Conservation (phyloP, 768 basidiomycete genomes). For the Termitomyces sp. region DNA sequence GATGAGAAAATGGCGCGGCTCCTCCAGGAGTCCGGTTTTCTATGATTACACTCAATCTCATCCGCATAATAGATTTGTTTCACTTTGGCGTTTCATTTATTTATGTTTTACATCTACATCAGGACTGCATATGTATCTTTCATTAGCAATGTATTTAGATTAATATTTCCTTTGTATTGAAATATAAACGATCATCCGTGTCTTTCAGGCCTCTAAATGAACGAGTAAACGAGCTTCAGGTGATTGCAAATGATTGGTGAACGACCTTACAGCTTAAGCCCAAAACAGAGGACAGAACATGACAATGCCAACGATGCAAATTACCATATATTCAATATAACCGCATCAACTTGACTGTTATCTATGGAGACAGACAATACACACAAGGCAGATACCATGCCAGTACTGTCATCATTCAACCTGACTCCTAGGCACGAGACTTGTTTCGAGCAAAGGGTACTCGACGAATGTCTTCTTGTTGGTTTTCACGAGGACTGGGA, state of each 20-base stretch:
- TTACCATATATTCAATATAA: not conserved
- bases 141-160: not conserved
- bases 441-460: not conserved
- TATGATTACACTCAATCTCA: conserved; percentile 32
- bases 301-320: not conserved
- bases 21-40: conserved; percentile 83
- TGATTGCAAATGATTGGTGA: too few relatives aligned
- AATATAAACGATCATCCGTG: not conserved
- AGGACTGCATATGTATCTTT: not conserved
- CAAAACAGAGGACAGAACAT: too few relatives aligned
- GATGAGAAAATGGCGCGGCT: conserved; percentile 95
- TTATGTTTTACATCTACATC: not conserved
- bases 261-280: not conserved
- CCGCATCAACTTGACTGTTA: not conserved
- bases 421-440: not conserved
- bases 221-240: not conserved
- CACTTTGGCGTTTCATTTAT: not conserved
- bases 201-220: not conserved
- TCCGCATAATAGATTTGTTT: not conserved
- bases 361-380: not conserved
- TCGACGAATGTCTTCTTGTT: not conserved
- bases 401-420: not conserved
- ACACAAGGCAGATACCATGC: not conserved
- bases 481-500: not conserved
- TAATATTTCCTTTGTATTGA: not conserved